Percentiles rank a stretch among this genome's conserved stretches.
These are phyloP conservation scores for Orbilia blumenaviensis DNA, from an alignment of 2,329 filamentous ascomycete species.

Conservation along the genomic window DNA sequence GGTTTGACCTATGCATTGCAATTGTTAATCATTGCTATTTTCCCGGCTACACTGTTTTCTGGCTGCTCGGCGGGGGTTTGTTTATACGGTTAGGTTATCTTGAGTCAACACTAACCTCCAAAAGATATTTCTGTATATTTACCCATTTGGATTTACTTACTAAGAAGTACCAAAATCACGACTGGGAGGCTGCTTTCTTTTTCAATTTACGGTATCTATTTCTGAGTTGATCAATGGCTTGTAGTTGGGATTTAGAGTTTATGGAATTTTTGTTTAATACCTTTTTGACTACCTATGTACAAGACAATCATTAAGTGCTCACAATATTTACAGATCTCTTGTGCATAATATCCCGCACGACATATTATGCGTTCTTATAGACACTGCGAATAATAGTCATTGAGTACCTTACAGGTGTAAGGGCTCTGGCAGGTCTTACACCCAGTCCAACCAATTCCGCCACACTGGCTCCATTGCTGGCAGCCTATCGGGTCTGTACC, in stretches of 20 bases:
- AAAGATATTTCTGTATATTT: background rate
- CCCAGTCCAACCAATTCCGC: constrained; percentile 58
- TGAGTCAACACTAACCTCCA: background rate
- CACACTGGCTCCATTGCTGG: constrained; percentile 52
- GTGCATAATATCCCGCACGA: too few relatives aligned
- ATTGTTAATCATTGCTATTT: background rate
- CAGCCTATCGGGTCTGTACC: background rate
- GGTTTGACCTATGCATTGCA: background rate
- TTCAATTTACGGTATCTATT: background rate
- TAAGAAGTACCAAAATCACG: background rate
- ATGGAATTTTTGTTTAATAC: background rate
- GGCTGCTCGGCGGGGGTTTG: background rate
- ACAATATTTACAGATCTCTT: background rate
- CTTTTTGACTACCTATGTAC: background rate
- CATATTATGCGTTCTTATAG: constrained; percentile 24
- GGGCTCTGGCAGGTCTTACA: constrained; percentile 58
- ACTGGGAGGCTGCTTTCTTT: constrained; percentile 1
- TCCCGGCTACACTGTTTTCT: background rate
- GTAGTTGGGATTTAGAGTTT: background rate
- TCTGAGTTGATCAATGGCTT: background rate
- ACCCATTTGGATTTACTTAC: background rate
- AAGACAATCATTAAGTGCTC: background rate
- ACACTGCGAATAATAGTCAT: constrained; percentile 55
- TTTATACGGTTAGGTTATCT: background rate
- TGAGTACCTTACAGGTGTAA: constrained; percentile 56